Base-by-base conservation (phyloP, 2,329 filamentous ascomycete genomes). In the Zarea fungicola region DNA sequence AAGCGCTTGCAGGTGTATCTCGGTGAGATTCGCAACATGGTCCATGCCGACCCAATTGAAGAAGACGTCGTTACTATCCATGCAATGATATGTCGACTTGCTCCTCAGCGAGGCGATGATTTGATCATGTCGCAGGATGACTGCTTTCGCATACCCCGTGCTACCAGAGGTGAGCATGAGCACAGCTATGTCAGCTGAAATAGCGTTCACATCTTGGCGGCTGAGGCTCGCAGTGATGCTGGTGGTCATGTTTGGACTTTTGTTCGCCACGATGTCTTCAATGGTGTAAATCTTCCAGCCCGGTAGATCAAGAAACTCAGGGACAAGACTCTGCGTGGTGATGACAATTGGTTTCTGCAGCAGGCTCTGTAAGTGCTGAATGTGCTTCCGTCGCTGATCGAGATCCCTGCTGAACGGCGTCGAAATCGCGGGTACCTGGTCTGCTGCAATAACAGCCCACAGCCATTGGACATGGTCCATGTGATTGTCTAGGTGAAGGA, bases 141-240 rank as follows among this genome's bases (percentile, higher is more conserved):
- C 76, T 0, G 73, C 75, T 56, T 80, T 80, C 4, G 72, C 62
- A 43, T 70, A 67, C 2, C 75, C 75, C 16, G 72, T 75, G 53
- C 69, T 74, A 3, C 77, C 76, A 1, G 75, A 79, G 1, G 76
- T 80, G 4, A 80, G 61, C 72, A 78, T 75, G 3, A 77, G 58
- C 5, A 47, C 31, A 4, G 42, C 42, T 5, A 44, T 21, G 16
- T 44, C 42, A n/a, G 19, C 21, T 25, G 42, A 6, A 11, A 8
- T 19, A 26, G 14, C 26, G 28, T 25, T n/a, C 6, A 25, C 8
- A 8, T n/a, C 28, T n/a, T n/a, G n/a, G n/a, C n/a, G n/a, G n/a
- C n/a, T n/a, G n/a, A n/a, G n/a, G n/a, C n/a, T n/a, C n/a, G n/a
- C n/a, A n/a, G n/a, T n/a, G 13, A 29, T 29, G 13, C 26, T 29